Conservation (phyloP, 345 rosid genomes). For the Eucalyptus sp. region DNA sequence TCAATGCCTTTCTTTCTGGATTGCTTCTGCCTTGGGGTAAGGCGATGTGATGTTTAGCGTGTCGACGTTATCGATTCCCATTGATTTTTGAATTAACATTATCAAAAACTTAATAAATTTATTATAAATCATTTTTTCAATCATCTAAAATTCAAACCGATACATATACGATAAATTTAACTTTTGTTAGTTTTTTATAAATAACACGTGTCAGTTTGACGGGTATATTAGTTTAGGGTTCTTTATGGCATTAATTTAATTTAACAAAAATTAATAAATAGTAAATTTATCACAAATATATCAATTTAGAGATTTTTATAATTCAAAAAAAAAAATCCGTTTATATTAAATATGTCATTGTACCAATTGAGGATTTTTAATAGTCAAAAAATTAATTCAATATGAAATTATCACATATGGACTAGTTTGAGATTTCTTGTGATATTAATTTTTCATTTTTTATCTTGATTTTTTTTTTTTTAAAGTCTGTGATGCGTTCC, state of each 20-base stretch:
- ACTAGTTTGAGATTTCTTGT: fast-evolving
- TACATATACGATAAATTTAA: fast-evolving
- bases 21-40: not conserved
- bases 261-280: fast-evolving
- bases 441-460: too few relatives aligned
- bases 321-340: too few relatives aligned
- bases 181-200: fast-evolving
- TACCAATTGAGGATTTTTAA: not conserved
- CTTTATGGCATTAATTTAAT: too few relatives aligned
- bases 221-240: fast-evolving
- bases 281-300: too few relatives aligned
- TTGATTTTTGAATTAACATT: too few relatives aligned
- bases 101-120: too few relatives aligned
- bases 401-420: fast-evolving
- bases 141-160: fast-evolving
- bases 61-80: not conserved
- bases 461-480: too few relatives aligned
- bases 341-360: fast-evolving
- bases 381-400: not conserved
- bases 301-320: fast-evolving
- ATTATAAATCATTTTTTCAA: too few relatives aligned
- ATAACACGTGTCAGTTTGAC: fast-evolving
- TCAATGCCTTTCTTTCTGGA: not conserved
- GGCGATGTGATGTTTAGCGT: not conserved
- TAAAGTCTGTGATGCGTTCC: fast-evolving